Conservation (phyloP, 768 basidiomycete genomes). For the Leucocoprinus leucothites region DNA sequence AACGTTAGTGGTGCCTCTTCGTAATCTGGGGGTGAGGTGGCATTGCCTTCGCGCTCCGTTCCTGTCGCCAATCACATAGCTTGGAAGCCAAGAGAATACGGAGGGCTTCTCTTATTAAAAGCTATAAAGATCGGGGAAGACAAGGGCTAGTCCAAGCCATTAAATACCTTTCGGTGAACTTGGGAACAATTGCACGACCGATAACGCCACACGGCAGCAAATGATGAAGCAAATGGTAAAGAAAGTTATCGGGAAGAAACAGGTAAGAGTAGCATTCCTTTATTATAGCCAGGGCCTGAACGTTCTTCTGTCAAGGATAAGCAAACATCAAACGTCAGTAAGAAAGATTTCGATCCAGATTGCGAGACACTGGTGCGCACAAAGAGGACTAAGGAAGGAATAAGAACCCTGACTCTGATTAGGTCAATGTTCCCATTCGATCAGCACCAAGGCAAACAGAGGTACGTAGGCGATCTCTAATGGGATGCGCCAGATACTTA, state of each 20-base stretch:
- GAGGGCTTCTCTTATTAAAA: not conserved
- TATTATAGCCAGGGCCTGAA: too few species aligned
- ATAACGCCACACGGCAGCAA: not conserved
- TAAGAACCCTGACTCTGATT: not conserved
- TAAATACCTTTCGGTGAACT: not conserved
- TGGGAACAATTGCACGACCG: not conserved
- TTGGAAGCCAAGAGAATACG: not conserved
- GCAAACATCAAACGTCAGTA: not conserved
- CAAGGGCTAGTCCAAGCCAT: not conserved
- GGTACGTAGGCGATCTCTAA: not conserved
- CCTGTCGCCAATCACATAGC: not conserved
- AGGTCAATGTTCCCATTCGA: conserved; percentile 9
- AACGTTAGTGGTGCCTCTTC: not conserved
- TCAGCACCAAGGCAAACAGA: not conserved
- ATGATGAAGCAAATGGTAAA: not conserved
- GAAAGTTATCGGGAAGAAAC: not conserved
- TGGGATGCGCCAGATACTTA: not conserved
- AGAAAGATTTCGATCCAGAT: conserved; percentile 1
- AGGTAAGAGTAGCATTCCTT: not conserved
- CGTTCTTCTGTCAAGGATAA: not conserved
- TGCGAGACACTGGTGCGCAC: conserved; percentile 6
- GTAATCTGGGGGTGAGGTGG: conserved; percentile 1
- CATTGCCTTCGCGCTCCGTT: not conserved
- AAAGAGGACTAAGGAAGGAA: too few species aligned
- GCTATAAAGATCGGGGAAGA: not conserved